A percentile compares a stretch with the other conserved stretches of the same genome.
phyloP scores from a whole-genome alignment of 2,329 filamentous ascomycete genomes.

The Clathrospora elynae region DNA sequence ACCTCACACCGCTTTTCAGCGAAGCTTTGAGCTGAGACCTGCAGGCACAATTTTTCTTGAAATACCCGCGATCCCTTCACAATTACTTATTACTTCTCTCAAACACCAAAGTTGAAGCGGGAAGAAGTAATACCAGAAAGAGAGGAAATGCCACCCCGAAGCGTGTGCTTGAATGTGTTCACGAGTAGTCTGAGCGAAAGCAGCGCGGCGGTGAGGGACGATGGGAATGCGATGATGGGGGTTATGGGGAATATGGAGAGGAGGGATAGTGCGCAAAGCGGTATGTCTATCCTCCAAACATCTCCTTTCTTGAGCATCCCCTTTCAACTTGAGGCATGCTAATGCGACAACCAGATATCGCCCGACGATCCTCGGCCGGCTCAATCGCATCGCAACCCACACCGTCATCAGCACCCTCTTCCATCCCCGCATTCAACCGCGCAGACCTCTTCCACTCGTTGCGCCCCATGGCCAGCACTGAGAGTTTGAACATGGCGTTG shows the following conservation, averaged over 20 bases:
- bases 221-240: conserved; percentile 19
- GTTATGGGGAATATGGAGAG: conserved; percentile 23
- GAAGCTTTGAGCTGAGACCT: conserved; percentile 33
- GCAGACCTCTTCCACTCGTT: conserved; percentile 31
- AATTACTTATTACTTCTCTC: conserved; percentile 11
- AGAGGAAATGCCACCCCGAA: conserved; percentile 44
- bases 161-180: conserved; percentile 47
- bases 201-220: conserved; percentile 36
- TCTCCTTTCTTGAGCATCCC: conserved; percentile 1
- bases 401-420: conserved; percentile 19
- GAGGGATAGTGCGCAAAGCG: conserved; percentile 39
- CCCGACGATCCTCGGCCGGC: conserved; percentile 29
- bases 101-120: conserved; percentile 15
- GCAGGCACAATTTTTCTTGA: conserved; percentile 34
- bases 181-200: conserved; percentile 39
- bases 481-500: conserved; percentile 29
- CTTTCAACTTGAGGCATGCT: conserved; percentile 5
- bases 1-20: conserved; percentile 48
- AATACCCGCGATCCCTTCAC: conserved; percentile 26
- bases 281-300: conserved; percentile 14
- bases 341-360: conserved; percentile 20
- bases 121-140: conserved; percentile 18
- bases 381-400: conserved; percentile 26
- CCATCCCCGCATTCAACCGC: conserved; percentile 30
- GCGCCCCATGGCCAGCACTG: conserved; percentile 32